Base-by-base conservation (phyloP, 768 basidiomycete genomes). In the Russula ochroleuca region DNA sequence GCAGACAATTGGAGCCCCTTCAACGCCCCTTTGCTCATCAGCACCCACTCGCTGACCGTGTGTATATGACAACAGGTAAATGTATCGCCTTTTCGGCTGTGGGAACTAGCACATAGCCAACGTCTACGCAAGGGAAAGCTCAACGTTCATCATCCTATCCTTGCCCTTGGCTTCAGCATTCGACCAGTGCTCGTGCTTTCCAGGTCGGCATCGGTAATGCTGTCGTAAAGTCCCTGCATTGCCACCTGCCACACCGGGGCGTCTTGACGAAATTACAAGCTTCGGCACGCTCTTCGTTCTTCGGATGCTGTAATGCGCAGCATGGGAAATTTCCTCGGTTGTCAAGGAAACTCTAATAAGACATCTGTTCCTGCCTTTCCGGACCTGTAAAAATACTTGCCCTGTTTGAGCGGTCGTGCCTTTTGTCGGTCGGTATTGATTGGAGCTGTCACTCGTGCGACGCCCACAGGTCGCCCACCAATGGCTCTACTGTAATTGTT, bases 191-290 rank as follows among this genome's bases (percentile, higher is more conserved):
- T 51, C 50, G 17, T 19, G 31, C 28, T 33, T 33, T 35, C 35
- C 19, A 52, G 51, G 51, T 35, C 5, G 33, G 35, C 33, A 5
- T 19, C 11, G 49, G 15, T 5, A 25, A 87, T 70, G 88, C 85
- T 68, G 82, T 85, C 4, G 83, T 84, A 5, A 73, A 80, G 0
- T 78, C 79, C 14, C 0, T 92, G 90, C 70, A 75, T 90, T 69
- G 81, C 73, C 50, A 85, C 85, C 69, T 91, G 90, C 68, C 78
- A 83, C 17, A n/a, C 33, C n/a, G n/a, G n/a, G n/a, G n/a, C n/a
- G n/a, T n/a, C 10, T 21, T 15, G 6, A 47, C 23, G 17, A 31
- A 37, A 21, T 25, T 54, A 25, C 33, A 35, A 35, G 23, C 43
- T 55, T 23, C 45, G 28, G 21, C n/a, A 63, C n/a, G 51, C 28